Base-by-base conservation (phyloP, 352 stramenopile species). In the Chrysophaeum taylorii region DNA sequence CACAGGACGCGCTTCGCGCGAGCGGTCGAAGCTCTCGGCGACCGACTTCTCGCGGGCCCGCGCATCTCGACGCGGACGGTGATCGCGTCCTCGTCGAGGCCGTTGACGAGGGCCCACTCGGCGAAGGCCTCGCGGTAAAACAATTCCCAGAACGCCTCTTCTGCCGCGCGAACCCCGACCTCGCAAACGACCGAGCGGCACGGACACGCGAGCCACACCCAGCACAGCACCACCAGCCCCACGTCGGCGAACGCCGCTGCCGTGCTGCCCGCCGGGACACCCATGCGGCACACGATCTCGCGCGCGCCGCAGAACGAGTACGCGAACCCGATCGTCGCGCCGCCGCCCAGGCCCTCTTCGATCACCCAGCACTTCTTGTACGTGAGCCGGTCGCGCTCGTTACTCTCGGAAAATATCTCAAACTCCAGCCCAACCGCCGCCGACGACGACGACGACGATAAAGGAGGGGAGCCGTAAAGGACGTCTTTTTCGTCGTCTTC, bases 141-240 rank as follows among this genome's bases (percentile, higher is more conserved):
- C 12, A 7, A 31, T 7, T n/a, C 31, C 57, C 57, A 66, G 33
- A 42, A 66, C 7, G 25, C 41, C 41, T 48, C 41, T 14, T 14
- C 14, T 48, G 14, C 41, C 14, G 14, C 14, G 27, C 36, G 33
- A 15, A 31, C 9, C 25, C 21, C 33, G 7, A 14, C 29, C 52
- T 9, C 33, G 52, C 25, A 9, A 4, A 27, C 52, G 2, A 63
- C 33, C 4, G 15, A 2, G 5, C 14, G 16, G 1, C 16, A 2
- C 12, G 57, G 57, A 18, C 16, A 21, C 33, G 57, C 31, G 33
- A 66, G 41, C 57, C 57, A 66, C 16, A 29, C 14, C 57, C 57
- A 66, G 57, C 57, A 66, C 33, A 66, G 57, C 33, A 66, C 31
- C 16, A 66, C 57, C 16, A 66, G 36, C 23, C 57, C 57, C 57